Evolutionary conservation across 169 alveolate species (phyloP).

Genomic region (Plasmodium gonderi): DNA sequence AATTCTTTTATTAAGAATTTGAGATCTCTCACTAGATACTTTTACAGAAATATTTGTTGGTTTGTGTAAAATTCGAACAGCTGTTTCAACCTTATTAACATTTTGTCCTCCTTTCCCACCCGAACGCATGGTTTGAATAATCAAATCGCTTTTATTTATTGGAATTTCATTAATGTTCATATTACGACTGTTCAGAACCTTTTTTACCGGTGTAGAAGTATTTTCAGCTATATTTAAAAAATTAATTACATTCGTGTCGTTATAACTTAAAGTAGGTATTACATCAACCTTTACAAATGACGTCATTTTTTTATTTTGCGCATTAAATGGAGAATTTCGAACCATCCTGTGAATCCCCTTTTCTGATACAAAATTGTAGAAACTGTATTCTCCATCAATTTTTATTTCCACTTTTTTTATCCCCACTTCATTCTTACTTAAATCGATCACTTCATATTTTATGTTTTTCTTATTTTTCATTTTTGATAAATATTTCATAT

Average conservation of each 20-base stretch:
- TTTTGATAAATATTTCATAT: constrained; percentile 78
- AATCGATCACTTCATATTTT: constrained; percentile 74
- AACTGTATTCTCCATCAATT: constrained; percentile 83
- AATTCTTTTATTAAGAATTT: constrained; percentile 80
- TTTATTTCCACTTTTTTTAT: constrained; percentile 80
- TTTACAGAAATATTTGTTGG: constrained; percentile 93
- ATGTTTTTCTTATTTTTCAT: constrained; percentile 69
- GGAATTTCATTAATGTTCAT: constrained; percentile 56
- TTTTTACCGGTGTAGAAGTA: not conserved
- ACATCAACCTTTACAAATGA: constrained; percentile 84
- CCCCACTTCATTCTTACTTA: constrained; percentile 80
- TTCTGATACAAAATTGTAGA: constrained; percentile 80
- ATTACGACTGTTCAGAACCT: constrained; percentile 13
- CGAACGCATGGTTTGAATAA: constrained; percentile 92
- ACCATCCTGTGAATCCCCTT: constrained; percentile 85
- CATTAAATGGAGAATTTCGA: constrained; percentile 80
- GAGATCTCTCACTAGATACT: constrained; percentile 83
- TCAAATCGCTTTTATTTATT: constrained; percentile 87
- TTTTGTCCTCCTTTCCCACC: constrained; percentile 97
- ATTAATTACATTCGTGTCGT: constrained; percentile 77
- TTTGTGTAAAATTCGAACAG: constrained; percentile 93
- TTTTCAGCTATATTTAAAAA: constrained; percentile 57
- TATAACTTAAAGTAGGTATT: constrained; percentile 79
- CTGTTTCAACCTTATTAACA: constrained; percentile 95
- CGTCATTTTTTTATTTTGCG: constrained; percentile 80